A percentile compares a stretch with the other conserved stretches of the same genome.
Evolutionary conservation across 768 basidiomycete genomes (phyloP).

Genomic region (Tulasnella sp.): DNA sequence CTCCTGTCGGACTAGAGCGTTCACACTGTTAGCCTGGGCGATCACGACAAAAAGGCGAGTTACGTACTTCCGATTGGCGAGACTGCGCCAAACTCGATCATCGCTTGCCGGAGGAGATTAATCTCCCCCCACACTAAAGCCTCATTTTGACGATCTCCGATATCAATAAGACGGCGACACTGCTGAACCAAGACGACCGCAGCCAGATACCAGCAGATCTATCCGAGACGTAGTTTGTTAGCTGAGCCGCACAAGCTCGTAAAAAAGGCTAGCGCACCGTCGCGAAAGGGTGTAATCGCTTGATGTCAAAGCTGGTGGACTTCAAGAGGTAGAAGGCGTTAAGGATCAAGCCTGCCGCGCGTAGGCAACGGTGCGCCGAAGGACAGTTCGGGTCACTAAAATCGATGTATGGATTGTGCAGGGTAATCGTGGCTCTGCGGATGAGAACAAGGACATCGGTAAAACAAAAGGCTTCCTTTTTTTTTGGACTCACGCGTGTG

Average conservation of each 20-base stretch:
- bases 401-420: conserved; percentile 76
- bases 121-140: conserved; percentile 80
- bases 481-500: conserved; percentile 56
- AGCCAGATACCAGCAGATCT: conserved; percentile 82
- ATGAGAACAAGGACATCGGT: neutral
- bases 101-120: conserved; percentile 67
- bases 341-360: conserved; percentile 63
- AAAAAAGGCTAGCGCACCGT: conserved; percentile 39
- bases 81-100: conserved; percentile 67
- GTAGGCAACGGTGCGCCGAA: conserved; percentile 62
- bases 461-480: conserved; percentile 8
- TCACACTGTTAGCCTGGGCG: neutral
- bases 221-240: neutral
- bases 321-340: conserved; percentile 64
- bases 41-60: neutral
- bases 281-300: conserved; percentile 69
- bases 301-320: conserved; percentile 73
- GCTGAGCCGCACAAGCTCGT: conserved; percentile 25
- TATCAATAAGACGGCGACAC: conserved; percentile 78
- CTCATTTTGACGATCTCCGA: conserved; percentile 61
- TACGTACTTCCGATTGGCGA: conserved; percentile 73
- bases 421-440: conserved; percentile 69
- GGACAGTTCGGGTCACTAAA: conserved; percentile 51
- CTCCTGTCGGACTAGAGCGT: conserved; percentile 60
- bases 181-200: conserved; percentile 78